Base-by-base conservation (phyloP, 2,329 filamentous ascomycete genomes). In the Fusarium buxicola region DNA sequence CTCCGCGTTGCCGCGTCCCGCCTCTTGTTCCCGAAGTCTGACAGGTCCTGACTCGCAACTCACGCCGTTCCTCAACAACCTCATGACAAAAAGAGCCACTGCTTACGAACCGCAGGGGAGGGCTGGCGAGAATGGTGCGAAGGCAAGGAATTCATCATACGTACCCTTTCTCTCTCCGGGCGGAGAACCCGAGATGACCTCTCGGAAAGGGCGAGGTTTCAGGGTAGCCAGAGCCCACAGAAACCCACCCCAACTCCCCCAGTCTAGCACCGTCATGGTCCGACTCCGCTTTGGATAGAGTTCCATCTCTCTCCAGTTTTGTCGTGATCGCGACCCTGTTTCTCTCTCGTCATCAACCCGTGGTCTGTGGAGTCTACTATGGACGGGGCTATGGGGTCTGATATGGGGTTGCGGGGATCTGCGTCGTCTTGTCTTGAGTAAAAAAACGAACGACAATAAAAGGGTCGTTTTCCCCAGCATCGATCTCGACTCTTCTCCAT, bases 391-490 rank as follows among this genome's bases (percentile, higher is more conserved):
- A 7, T 11, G 9, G 28, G 28, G 28, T 13, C 9, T 13, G 28
- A n/a, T 45, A 30, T 45, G 41, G 41, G 41, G 41, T 45, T 45
- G 8, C 8, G n/a, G 13, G 12, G 13, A n/a, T 12, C n/a, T 31
- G 28, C 16, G 13, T 15, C 7, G 11, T 31, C 7, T 7, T 25
- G 11, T 31, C 7, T 7, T 25, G 24, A 32, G 32, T n/a, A 10
- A 10, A 27, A 27, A 35, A 35, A 3, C 10, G 3, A 27, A 13
- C n/a, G 44, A 35, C n/a, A 35, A 21, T 46, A 35, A 35, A 46
- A 46, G 21, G 44, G 44, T 18, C 28, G 16, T n/a, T 15, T 45
- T 32, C 41, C 41, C 41, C 41, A 32, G 18, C 28, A 32, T 45
- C 11, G 8, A 45, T 25, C 31, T 34, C 31, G 31, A 34, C 10